Percentiles rank a stretch among this genome's conserved stretches.
These are phyloP conservation scores for Coemansia sp. DNA, from an alignment of 192 early-diverging fungal species.

Conservation along the genomic window DNA sequence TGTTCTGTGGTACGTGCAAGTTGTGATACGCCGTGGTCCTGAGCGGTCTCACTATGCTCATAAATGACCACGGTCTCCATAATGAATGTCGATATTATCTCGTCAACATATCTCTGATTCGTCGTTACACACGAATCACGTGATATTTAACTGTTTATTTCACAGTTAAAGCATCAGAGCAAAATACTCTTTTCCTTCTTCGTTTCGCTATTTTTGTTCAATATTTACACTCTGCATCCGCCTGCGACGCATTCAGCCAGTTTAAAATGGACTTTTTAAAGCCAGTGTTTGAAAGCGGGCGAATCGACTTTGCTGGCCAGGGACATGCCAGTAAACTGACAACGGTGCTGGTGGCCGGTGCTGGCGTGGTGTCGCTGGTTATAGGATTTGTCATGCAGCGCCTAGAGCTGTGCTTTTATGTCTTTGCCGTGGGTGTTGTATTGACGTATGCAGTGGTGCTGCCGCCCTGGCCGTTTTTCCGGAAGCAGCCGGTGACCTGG, in stretches of 20 bases:
- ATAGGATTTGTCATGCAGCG: slow-evolving; percentile 22
- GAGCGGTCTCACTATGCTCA: slow-evolving; percentile 13
- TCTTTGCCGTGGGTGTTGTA: slow-evolving; percentile 26
- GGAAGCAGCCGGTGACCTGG: slow-evolving; percentile 31
- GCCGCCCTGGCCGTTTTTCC: slow-evolving; percentile 43
- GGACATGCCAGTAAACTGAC: slow-evolving; percentile 31
- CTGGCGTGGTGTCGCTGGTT: slow-evolving; percentile 21
- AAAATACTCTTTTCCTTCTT: too few relatives aligned
- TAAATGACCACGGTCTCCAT: not conserved
- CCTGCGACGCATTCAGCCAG: too few relatives aligned
- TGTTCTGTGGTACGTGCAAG: slow-evolving; percentile 43
- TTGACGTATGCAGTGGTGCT: slow-evolving; percentile 37
- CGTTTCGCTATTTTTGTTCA: too few relatives aligned
- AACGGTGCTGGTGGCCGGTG: slow-evolving; percentile 16
- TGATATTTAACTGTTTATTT: too few relatives aligned
- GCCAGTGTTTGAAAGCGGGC: slow-evolving; percentile 40
- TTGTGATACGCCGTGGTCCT: slow-evolving; percentile 20
- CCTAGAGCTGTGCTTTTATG: slow-evolving; percentile 37
- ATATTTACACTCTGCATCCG: too few relatives aligned
- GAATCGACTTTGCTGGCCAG: slow-evolving; percentile 52
- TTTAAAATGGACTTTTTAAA: slow-evolving; percentile 41
- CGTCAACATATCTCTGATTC: too few relatives aligned
- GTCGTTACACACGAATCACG: too few relatives aligned
- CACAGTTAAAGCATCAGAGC: too few relatives aligned
- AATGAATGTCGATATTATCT: too few relatives aligned